phyloP scores from a whole-genome alignment of 805 yeast genomes.

The Kuraishia hungarica region DNA sequence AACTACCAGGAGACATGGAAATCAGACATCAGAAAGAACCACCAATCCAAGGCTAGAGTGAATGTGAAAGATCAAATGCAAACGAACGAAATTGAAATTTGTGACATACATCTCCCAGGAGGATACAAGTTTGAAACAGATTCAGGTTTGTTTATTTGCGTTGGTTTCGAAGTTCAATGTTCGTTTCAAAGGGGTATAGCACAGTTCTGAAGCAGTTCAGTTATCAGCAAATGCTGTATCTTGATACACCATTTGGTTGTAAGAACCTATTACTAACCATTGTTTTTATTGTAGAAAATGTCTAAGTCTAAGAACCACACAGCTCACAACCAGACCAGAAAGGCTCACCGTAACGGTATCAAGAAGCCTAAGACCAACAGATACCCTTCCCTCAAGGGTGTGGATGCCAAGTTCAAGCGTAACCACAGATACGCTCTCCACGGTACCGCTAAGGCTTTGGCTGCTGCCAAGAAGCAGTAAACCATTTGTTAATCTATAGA shows the following conservation, averaged over 20 bases:
- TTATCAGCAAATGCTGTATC: background rate
- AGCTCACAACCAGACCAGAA: constrained; percentile 98
- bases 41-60: background rate
- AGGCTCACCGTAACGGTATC: constrained; percentile 99
- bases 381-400: constrained; percentile 98
- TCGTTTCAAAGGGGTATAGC: background rate
- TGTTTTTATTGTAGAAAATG: constrained; percentile 39
- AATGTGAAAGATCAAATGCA: background rate
- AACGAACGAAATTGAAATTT: background rate
- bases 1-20: background rate
- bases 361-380: constrained; percentile 98
- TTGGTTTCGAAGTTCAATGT: background rate
- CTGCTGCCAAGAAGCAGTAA: constrained; percentile 44
- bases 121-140: background rate
- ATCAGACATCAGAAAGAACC: background rate
- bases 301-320: constrained; percentile 99
- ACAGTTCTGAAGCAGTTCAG: background rate
- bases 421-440: constrained; percentile 99
- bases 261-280: background rate
- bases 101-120: background rate
- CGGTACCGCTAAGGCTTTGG: constrained; percentile 93
- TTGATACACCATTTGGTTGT: background rate
- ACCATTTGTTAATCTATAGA: constrained; percentile 1
- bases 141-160: too few species aligned
- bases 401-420: constrained; percentile 98